Base-by-base conservation (phyloP, 2,329 filamentous ascomycete species). In the Ophiostoma perfectum region DNA sequence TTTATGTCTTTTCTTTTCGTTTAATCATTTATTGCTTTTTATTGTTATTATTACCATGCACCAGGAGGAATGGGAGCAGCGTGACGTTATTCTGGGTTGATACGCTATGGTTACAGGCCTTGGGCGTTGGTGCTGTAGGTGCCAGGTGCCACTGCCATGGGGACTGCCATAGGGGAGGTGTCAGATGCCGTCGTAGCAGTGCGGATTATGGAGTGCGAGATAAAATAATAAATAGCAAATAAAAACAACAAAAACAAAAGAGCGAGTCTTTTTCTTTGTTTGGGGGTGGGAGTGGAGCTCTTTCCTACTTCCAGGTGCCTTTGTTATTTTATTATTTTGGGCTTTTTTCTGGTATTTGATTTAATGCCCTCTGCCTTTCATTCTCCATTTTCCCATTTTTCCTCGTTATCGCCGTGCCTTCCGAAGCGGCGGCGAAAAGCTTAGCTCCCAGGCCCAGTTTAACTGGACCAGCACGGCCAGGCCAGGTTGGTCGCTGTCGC, bases 331-430 rank as follows among this genome's bases (percentile, higher is more conserved):
- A 5, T 39, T 62, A 18, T 42, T 63, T 63, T 62, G 2, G 49
- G 6, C n/a, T 39, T 62, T 39, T 42, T 11, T 18, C 16, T 63
- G 39, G 16, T 18, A 63, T 42, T 18, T 42, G 11, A 3, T 63
- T 63, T 44, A 44, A 27, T 63, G 27, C 5, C 38, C 27, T 64
- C 11, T 62, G 45, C 49, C n/a, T 44, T 42, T 41, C 16, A 63
- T 67, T 39, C 64, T 70, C 67, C 60, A 45, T 66, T 64, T 68
- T 49, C 39, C 18, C 45, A 58, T 36, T 67, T 67, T 66, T 58
- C 55, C 27, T 66, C n/a, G 66, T 72, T 72, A 72, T 72, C 69
- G 70, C 71, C 71, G 71, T 67, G 62, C 58, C 58, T 71, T 72
- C 71, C 71, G 71, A 60, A 45, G 64, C 45, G n/a, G 62, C 60